A percentile compares a stretch with the other conserved stretches of the same genome.
Evolutionary conservation across 495 filamentous ascomycete genomes (phyloP).

Genomic region (Aspergillus egyptiacus): DNA sequence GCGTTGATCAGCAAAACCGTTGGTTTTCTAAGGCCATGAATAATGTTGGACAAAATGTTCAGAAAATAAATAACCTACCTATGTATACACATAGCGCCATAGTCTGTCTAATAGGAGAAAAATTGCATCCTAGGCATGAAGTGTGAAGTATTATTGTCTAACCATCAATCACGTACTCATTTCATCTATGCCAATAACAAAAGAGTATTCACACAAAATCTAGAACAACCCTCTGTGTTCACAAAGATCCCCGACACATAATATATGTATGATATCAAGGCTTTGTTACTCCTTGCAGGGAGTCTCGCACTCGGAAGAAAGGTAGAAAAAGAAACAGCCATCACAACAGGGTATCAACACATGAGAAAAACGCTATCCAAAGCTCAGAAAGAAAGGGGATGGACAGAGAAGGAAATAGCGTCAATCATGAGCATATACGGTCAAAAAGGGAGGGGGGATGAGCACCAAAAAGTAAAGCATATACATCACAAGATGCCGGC

Average conservation of each 20-base stretch:
- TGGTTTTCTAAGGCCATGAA: too few relatives aligned
- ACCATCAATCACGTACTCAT: slow-evolving; percentile 20
- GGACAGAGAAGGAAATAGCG: slow-evolving; percentile 13
- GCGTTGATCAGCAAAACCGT: too few relatives aligned
- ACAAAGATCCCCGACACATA: too few relatives aligned
- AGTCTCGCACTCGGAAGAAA: not conserved
- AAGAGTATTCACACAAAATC: slow-evolving; percentile 31
- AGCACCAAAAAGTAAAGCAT: slow-evolving; percentile 15
- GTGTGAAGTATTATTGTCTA: not conserved
- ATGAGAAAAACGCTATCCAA: slow-evolving; percentile 41
- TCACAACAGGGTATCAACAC: slow-evolving; percentile 46
- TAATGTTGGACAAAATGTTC: too few relatives aligned
- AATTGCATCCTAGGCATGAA: too few relatives aligned
- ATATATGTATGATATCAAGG: too few relatives aligned
- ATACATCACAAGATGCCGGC: slow-evolving; percentile 22
- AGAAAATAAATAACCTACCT: too few relatives aligned
- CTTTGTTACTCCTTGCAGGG: not conserved
- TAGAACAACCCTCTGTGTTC: slow-evolving; percentile 5
- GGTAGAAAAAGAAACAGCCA: slow-evolving; percentile 18
- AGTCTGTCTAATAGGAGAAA: too few relatives aligned
- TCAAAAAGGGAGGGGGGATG: not conserved
- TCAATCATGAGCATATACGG: slow-evolving; percentile 34
- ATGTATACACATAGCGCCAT: too few relatives aligned
- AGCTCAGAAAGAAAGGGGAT: slow-evolving; percentile 6
- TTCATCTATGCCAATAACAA: slow-evolving; percentile 29